Evolutionary conservation across 306 rosid species (phyloP), one percentile per base, ranked within the genome.

Genomic region (Lathyrus aphaca): DNA sequence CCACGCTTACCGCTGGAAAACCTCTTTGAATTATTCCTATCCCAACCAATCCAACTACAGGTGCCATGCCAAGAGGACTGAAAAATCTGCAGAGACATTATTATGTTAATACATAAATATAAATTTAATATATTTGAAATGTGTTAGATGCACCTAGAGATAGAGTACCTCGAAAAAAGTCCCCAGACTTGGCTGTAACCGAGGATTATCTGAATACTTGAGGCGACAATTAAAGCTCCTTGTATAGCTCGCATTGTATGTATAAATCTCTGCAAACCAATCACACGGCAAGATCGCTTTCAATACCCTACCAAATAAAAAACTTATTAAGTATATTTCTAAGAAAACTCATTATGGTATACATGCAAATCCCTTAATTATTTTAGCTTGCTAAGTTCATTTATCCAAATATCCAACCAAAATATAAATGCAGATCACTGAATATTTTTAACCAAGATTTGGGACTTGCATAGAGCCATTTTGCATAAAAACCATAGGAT

Each of bases 101-200:
- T 8, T 27, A 71, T 42, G 38, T 40, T 21, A 42, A 64, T 42
- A 38, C 12, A 7, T 11, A 49, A 15, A 21, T 10, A 21, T 13
- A 64, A 44, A 63, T 50, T 37, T 10, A 53, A 54, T 13, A 57
- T n/a, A 49, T 68, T 4, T 37, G 32, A 71, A 64, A 58, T 27
- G 50, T 29, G 72, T 68, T 42, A 23, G 64, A 59, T 16, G 37
- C 44, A 14, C 18, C 11, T 27, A 27, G 40, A 30, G n/a, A 35
- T 25, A 49, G 64, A 38, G 32, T 86, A 94, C 98, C 96, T 80
- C 27, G 98, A 90, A 74, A 90, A 89, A 63, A 94, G 90, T 38
- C 97, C 98, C 98, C 98, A 94, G 40, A 90, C 82, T 87, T 94
- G 98, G 83, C 96, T 94, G 86, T 90, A 94, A 78, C 98, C 98